phyloP scores from a whole-genome alignment of 768 basidiomycete species.

The Chalciporus chontae region DNA sequence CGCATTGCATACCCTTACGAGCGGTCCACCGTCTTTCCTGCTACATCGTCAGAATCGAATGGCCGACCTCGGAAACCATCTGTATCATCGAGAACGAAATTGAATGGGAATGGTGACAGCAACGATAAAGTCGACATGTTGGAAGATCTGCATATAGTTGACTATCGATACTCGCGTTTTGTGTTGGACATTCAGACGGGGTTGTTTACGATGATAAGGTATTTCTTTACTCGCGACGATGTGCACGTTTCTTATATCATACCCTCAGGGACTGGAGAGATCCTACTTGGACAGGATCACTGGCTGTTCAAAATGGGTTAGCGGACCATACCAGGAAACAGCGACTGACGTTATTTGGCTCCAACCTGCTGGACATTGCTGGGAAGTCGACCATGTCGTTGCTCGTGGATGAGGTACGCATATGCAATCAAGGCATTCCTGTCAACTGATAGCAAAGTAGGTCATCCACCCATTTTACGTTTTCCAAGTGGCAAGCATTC shows the following conservation, averaged over 20 bases:
- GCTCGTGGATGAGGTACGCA: slow-evolving; percentile 81
- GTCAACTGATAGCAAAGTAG: slow-evolving; percentile 33
- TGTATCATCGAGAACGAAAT: slow-evolving; percentile 25
- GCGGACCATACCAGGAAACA: slow-evolving; percentile 53
- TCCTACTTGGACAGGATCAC: slow-evolving; percentile 60
- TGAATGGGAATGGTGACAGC: slow-evolving; percentile 30
- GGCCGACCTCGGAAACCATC: slow-evolving; percentile 20
- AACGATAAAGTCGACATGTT: slow-evolving; percentile 36
- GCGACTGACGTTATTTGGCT: slow-evolving; percentile 71
- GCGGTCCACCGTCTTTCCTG: slow-evolving; percentile 75
- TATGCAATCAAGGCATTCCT: not conserved
- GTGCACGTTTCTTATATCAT: slow-evolving; percentile 4
- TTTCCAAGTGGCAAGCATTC: slow-evolving; percentile 94
- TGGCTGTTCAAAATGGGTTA: slow-evolving; percentile 64
- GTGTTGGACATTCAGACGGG: slow-evolving; percentile 82
- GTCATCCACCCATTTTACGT: slow-evolving; percentile 98
- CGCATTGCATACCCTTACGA: slow-evolving; percentile 72
- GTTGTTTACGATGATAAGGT: slow-evolving; percentile 81
- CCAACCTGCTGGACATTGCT: slow-evolving; percentile 86
- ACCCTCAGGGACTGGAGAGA: slow-evolving; percentile 84
- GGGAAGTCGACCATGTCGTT: slow-evolving; percentile 77
- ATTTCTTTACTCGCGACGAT: slow-evolving; percentile 5
- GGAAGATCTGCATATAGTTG: slow-evolving; percentile 61
- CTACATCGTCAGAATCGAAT: slow-evolving; percentile 29
- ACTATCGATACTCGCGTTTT: slow-evolving; percentile 92